Evolutionary conservation across 495 filamentous ascomycete species (phyloP).

Genomic region (Cercophora sp.): DNA sequence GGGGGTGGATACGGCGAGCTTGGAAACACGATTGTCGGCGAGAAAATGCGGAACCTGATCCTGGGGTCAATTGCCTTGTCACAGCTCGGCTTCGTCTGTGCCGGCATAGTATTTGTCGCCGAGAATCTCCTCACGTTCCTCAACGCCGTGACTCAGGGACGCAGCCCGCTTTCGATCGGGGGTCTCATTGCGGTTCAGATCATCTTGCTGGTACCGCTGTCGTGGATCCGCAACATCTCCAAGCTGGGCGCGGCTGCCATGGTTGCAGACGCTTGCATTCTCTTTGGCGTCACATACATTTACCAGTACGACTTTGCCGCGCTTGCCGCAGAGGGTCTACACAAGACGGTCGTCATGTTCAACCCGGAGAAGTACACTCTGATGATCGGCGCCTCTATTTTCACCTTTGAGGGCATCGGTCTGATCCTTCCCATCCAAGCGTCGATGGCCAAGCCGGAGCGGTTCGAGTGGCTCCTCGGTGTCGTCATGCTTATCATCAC

Average conservation of each 20-base stretch:
- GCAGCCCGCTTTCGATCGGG: conserved; percentile 38
- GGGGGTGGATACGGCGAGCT: conserved; percentile 62
- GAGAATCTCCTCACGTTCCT: conserved; percentile 59
- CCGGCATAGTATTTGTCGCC: conserved; percentile 62
- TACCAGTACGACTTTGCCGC: conserved; percentile 57
- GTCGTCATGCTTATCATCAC: conserved; percentile 61
- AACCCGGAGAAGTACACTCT: conserved; percentile 59
- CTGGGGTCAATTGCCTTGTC: conserved; percentile 59
- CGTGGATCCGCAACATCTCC: conserved; percentile 61
- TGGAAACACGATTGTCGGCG: conserved; percentile 51
- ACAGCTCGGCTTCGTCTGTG: conserved; percentile 64
- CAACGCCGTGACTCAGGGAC: conserved; percentile 43
- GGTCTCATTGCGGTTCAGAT: conserved; percentile 55
- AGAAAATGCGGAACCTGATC: conserved; percentile 48
- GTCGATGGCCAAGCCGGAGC: conserved; percentile 56
- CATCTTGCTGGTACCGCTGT: conserved; percentile 52
- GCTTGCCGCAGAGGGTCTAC: conserved; percentile 43
- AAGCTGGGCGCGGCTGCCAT: conserved; percentile 58
- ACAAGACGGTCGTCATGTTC: conserved; percentile 52
- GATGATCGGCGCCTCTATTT: conserved; percentile 60
- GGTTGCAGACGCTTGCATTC: conserved; percentile 59
- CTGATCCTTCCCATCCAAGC: conserved; percentile 62
- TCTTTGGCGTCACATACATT: conserved; percentile 60
- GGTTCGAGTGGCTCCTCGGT: conserved; percentile 55
- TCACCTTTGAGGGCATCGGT: conserved; percentile 66